Base-by-base conservation (phyloP, 306 rosid genomes). In the Prunus kanzakura region DNA sequence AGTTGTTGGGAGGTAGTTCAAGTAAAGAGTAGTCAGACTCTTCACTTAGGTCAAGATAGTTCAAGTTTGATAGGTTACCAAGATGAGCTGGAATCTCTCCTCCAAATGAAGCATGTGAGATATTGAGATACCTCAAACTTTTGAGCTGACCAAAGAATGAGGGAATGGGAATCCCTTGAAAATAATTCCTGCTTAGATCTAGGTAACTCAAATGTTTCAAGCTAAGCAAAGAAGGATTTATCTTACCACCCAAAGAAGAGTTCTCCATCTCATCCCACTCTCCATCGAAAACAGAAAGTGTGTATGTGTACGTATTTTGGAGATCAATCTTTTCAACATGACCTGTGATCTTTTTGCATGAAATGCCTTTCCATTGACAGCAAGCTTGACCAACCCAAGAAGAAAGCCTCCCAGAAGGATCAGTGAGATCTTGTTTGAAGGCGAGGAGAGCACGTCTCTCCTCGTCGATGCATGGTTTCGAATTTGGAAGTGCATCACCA, bases 111-210 rank as follows among this genome's bases (percentile, higher is more conserved):
- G 85, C 57, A 56, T 49, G 5, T 27, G 87, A 84, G n/a, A 87
- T 11, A 71, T 82, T 77, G 14, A 84, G 66, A 47, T 84, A 82
- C 69, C 64, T 72, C 82, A 87, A 51, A 64, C 73, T 84, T 47
- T 71, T 13, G 3, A 84, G 7, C 47, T 76, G 78, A 64, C 83
- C 85, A 67, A 87, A 80, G 78, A 80, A 79, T 11, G n/a, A 32
- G 38, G 84, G 86, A 29, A 86, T 74, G 41, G 72, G 66, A 30
- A 67, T 72, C 27, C 63, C 76, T 27, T n/a, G 32, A 69, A 86
- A 83, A 3, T 77, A 16, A 82, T 81, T 86, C 12, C 25, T 69
- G 51, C 89, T 83, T 72, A 83, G 76, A 77, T 86, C 86, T 61
- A 86, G 73, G 76, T 72, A 27, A 12, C 56, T 63, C 50, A 83